Evolutionary conservation across 768 basidiomycete species (phyloP), one percentile per base, ranked within the genome.

Genomic region (Pleurotus ostreatus): DNA sequence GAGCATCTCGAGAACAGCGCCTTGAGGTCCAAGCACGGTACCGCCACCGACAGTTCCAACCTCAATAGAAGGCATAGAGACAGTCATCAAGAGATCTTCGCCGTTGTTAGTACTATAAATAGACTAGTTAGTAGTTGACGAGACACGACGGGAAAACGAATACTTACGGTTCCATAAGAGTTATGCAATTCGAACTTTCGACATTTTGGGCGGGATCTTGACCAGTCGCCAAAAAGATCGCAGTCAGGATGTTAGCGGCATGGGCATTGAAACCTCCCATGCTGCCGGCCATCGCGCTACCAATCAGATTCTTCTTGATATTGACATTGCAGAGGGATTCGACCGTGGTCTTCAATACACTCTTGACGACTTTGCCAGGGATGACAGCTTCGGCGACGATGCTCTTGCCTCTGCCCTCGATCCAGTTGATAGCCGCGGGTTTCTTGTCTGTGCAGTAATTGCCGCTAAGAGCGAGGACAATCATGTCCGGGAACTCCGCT

Each of bases 391-490:
- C 96, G 0, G 94, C 96, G 48, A 98, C 95, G 16, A 99, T 89
- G 54, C 91, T 91, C 88, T 99, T 99, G 22, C 97, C 97, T 41
- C 97, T 80, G 1, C 97, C 97, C 73, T 98, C 96, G 60, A 98
- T 98, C 97, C 97, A 99, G 74, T 98, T 99, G 73, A 99, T 97
- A 45, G 97, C 97, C 8, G 97, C 92, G 0, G 97, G 92, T 76
- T 99, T 99, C 87, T 99, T 99, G 75, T 99, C 97, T 61, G 94
- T 99, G 76, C 97, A 98, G 70, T 98, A 99, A 70, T 99, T 99
- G 45, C 96, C 97, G 4, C 89, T 92, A 13, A 99, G 81, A 7
- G 96, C 91, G 34, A 97, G 80, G 41, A 94, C 85, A 55, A 84
- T 71, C 95, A 98, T 98, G 58, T 88, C 86, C 3, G 96, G 96